A percentile compares a stretch with the other conserved stretches of the same genome.
Evolutionary conservation across 1,284 basidiomycete genomes (phyloP).

Genomic region (Leccinum insigne): DNA sequence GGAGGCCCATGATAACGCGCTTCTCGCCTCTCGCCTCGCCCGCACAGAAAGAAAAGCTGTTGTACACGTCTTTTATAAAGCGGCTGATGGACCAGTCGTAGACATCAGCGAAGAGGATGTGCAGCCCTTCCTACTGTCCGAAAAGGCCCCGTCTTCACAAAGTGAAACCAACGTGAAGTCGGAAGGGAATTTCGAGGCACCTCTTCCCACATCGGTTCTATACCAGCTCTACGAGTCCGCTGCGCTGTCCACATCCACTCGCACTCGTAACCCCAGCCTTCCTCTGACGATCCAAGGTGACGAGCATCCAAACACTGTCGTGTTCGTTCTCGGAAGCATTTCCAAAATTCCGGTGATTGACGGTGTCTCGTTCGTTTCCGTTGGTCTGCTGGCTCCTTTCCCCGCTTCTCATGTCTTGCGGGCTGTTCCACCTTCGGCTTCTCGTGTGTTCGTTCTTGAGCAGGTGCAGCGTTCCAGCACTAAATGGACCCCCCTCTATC

Average conservation of each 20-base stretch:
- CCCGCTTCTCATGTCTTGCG: slow-evolving; percentile 62
- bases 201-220: slow-evolving; percentile 27
- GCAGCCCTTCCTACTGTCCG: slow-evolving; percentile 55
- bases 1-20: slow-evolving; percentile 72
- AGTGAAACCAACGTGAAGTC: slow-evolving; percentile 13
- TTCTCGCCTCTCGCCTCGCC: slow-evolving; percentile 72
- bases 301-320: slow-evolving; percentile 58
- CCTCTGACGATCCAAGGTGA: slow-evolving; percentile 50
- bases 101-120: slow-evolving; percentile 60
- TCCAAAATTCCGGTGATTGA: slow-evolving; percentile 47
- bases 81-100: slow-evolving; percentile 38
- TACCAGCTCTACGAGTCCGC: slow-evolving; percentile 64
- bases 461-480: slow-evolving; percentile 74
- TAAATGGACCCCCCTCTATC: slow-evolving; percentile 88
- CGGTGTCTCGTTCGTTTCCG: slow-evolving; percentile 63
- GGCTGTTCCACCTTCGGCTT: slow-evolving; percentile 64
- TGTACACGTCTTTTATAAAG: slow-evolving; percentile 76
- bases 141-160: slow-evolving; percentile 30
- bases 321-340: slow-evolving; percentile 72
- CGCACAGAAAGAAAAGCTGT: slow-evolving; percentile 61
- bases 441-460: slow-evolving; percentile 84
- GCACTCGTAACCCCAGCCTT: slow-evolving; percentile 61
- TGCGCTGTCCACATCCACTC: slow-evolving; percentile 59
- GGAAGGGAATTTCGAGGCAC: slow-evolving; percentile 19
- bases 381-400: slow-evolving; percentile 80